Conservation (phyloP, 2,329 filamentous ascomycete genomes). For the Tolypocladium ophioglossoides region DNA sequence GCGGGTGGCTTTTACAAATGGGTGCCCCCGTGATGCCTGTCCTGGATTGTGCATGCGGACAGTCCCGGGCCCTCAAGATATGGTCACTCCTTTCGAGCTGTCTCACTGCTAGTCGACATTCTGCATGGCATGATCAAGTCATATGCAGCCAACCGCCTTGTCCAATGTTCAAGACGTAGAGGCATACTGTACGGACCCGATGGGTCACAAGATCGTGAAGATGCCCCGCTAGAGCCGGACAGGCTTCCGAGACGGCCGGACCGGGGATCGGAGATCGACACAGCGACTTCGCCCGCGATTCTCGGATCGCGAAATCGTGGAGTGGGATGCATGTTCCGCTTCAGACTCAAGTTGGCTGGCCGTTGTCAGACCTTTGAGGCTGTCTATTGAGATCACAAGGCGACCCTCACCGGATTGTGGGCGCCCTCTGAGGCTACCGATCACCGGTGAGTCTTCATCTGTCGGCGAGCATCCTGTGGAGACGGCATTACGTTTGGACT, state of each 20-base stretch:
- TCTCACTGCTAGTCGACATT: neutral
- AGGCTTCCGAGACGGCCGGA: neutral
- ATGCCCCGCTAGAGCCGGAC: neutral
- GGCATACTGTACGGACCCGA: neutral
- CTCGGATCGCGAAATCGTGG: neutral
- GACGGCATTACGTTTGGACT: neutral
- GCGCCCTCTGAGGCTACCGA: neutral
- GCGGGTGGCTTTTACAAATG: neutral
- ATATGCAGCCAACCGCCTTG: neutral
- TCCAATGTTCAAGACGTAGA: neutral
- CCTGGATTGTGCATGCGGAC: neutral
- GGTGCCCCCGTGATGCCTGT: neutral
- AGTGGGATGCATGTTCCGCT: too few species aligned
- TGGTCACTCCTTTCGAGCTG: neutral
- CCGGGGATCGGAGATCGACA: neutral
- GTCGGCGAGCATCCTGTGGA: neutral
- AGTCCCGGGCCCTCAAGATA: neutral
- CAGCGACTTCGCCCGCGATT: neutral
- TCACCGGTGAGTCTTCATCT: neutral
- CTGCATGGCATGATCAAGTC: neutral
- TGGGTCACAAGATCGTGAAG: neutral
- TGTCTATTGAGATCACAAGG: neutral
- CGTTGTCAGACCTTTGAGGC: neutral
- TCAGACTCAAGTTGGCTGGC: neutral
- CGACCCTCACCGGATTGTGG: neutral